phyloP scores from a whole-genome alignment of 768 basidiomycete genomes.

The Cystobasidiopsis lactophilus region DNA sequence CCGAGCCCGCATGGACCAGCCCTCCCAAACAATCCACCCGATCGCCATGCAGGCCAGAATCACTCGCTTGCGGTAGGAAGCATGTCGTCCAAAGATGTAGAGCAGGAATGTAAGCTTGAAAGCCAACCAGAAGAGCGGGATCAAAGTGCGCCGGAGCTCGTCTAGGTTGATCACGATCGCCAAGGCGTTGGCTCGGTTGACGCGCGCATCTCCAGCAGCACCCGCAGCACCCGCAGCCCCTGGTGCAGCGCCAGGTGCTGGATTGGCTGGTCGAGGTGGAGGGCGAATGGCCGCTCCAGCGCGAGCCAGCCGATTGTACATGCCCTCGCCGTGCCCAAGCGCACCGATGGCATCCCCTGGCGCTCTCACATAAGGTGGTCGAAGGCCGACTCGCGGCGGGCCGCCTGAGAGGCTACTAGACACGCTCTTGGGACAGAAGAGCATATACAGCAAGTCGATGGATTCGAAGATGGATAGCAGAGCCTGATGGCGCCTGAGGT shows the following conservation, averaged over 20 bases:
- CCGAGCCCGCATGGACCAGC: neutral
- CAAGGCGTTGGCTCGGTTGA: slow-evolving; percentile 2
- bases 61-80: slow-evolving; percentile 6
- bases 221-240: neutral
- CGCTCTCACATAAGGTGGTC: too few relatives aligned
- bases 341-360: too few relatives aligned
- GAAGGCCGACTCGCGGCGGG: too few relatives aligned
- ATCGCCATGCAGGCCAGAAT: slow-evolving; percentile 11
- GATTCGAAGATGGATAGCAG: neutral
- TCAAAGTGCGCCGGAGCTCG: slow-evolving; percentile 10
- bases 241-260: neutral
- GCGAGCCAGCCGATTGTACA: too few relatives aligned
- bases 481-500: neutral
- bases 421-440: too few relatives aligned
- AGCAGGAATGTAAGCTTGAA: slow-evolving; percentile 18
- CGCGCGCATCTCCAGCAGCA: slow-evolving; percentile 2
- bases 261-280: too few relatives aligned
- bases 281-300: too few relatives aligned
- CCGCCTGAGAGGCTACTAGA: too few relatives aligned
- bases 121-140: slow-evolving; percentile 16
- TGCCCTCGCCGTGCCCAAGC: too few relatives aligned
- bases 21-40: slow-evolving; percentile 15
- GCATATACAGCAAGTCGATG: neutral
- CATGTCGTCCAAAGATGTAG: slow-evolving; percentile 19
- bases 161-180: slow-evolving; percentile 19